Conservation (phyloP, 805 yeast genomes). For the Kazachstania taianensis region DNA sequence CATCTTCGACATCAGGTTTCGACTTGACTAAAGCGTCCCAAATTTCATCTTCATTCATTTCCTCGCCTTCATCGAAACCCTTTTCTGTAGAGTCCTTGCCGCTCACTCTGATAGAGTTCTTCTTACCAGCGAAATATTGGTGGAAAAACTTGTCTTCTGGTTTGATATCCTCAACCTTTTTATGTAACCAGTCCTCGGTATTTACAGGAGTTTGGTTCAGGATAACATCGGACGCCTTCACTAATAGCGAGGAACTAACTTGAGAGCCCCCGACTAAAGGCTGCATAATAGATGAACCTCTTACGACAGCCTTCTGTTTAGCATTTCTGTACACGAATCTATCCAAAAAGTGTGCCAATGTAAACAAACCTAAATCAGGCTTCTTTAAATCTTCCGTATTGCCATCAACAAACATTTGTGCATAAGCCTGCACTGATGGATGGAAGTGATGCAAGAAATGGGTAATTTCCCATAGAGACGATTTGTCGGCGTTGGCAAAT, state of each 20-base stretch:
- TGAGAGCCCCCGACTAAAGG: slow-evolving; percentile 70
- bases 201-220: slow-evolving; percentile 59
- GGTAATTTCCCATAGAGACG: slow-evolving; percentile 80
- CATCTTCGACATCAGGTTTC: slow-evolving; percentile 61
- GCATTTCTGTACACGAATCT: slow-evolving; percentile 92
- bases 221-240: slow-evolving; percentile 45
- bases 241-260: slow-evolving; percentile 59
- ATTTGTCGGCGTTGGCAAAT: slow-evolving; percentile 70
- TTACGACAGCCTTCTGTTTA: slow-evolving; percentile 59
- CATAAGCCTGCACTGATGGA: slow-evolving; percentile 81
- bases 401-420: slow-evolving; percentile 50
- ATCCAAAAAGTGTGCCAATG: slow-evolving; percentile 85
- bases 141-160: slow-evolving; percentile 87
- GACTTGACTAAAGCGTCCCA: slow-evolving; percentile 74
- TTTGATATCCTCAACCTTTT: slow-evolving; percentile 51
- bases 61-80: slow-evolving; percentile 35
- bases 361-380: slow-evolving; percentile 85
- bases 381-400: slow-evolving; percentile 40
- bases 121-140: slow-evolving; percentile 67
- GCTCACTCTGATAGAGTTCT: slow-evolving; percentile 30
- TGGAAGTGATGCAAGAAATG: slow-evolving; percentile 76
- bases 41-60: slow-evolving; percentile 58
- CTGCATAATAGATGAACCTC: slow-evolving; percentile 94
- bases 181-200: slow-evolving; percentile 72
- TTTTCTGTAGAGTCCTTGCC: slow-evolving; percentile 25